Evolutionary conservation across 2,329 filamentous ascomycete species (phyloP).

Genomic region (Monilinia vaccinii-corymbosi): DNA sequence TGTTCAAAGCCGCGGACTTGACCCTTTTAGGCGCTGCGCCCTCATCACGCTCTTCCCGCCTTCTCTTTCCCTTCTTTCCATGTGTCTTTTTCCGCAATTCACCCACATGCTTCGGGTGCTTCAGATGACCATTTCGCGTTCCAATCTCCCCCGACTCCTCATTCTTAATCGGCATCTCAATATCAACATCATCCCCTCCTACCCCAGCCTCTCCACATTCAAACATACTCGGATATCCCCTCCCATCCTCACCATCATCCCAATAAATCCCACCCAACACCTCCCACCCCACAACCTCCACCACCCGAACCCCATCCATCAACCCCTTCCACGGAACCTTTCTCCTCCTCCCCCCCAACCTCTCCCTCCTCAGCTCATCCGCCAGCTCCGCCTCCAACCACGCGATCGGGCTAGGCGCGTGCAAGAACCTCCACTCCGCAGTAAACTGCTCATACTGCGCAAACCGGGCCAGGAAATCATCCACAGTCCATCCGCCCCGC

Average conservation of each 20-base stretch:
- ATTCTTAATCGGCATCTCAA: neutral
- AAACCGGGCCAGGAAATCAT: neutral
- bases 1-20: neutral
- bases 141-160: neutral
- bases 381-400: neutral
- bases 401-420: neutral
- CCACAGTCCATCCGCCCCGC: neutral
- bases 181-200: no score
- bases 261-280: neutral
- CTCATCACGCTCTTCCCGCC: neutral
- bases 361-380: neutral
- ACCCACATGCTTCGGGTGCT: neutral
- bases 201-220: neutral
- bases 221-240: neutral
- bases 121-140: neutral
- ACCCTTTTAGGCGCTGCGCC: neutral
- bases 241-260: neutral
- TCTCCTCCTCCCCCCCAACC: neutral
- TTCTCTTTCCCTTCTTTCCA: neutral
- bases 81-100: neutral
- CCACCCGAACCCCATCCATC: neutral
- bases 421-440: neutral
- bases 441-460: neutral
- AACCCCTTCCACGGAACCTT: neutral
- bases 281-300: neutral